Evolutionary conservation across 1,284 basidiomycete species (phyloP), one percentile per base, ranked within the genome.

Genomic region (Apiotrichum montevideense): DNA sequence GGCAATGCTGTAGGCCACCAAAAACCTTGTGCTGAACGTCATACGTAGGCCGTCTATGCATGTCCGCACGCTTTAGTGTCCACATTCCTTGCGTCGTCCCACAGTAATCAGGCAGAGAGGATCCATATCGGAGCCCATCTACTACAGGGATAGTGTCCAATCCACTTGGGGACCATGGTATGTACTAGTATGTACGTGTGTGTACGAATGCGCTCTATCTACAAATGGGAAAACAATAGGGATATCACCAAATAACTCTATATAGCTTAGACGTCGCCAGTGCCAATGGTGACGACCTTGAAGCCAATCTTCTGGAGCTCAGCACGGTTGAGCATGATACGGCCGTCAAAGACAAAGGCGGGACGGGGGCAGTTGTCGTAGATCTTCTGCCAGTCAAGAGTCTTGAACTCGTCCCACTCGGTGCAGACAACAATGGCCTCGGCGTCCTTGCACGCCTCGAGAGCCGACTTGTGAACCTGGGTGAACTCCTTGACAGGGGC

Each of bases 381-480:
- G 45, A 98, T 70, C 67, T 70, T 64, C 68, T 83, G 76, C 95
- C 95, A 99, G 78, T 96, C 86, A 65, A 98, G 87, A 44, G 85
- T 82, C 69, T 83, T 83, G 82, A 98, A 99, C 79, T 98, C 92
- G 76, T 88, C 90, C 93, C 92, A 94, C 78, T 95, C 92, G 8
- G 92, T 95, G 58, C 75, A 76, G 71, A 97, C 85, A 52, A 97
- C 89, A 63, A 98, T 85, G 2, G 91, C 95, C 77, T 97, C 94
- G 53, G 91, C 87, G 61, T 86, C 81, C 73, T 83, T 83, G 80
- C 90, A 95, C 4, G 95, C 95, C 65, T 93, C 90, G 58, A 89
- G 78, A 3, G 91, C 91, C 9, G 85, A 86, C 44, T 78, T 69
- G 63, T 79, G 84, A 74, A 98, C 86, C 15, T 80, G 87, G 52